A percentile compares a stretch with the other conserved stretches of the same genome.
phyloP scores from a whole-genome alignment of 108 stramenopile genomes.

The Seminavis robusta region DNA sequence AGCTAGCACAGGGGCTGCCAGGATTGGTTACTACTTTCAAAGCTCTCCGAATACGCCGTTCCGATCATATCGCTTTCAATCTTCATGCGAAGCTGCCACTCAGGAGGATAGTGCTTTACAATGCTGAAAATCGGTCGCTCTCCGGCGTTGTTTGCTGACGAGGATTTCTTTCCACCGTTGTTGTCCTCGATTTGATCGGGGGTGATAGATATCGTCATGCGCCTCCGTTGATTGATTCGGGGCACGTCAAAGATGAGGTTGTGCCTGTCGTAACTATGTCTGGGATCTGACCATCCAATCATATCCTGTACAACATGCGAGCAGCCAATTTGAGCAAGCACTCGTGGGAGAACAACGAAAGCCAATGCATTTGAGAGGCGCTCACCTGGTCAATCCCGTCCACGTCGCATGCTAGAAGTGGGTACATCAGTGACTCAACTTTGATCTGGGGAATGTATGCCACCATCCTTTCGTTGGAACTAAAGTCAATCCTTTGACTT shows the following conservation, averaged over 20 bases:
- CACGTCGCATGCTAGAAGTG: slow-evolving; percentile 61
- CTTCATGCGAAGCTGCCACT: no score
- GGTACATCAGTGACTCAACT: slow-evolving; percentile 45
- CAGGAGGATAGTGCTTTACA: slow-evolving; percentile 49
- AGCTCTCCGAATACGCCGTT: no score
- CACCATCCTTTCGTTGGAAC: slow-evolving; percentile 46
- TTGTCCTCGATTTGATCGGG: background rate
- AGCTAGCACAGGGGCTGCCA: no score
- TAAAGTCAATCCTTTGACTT: slow-evolving; percentile 68
- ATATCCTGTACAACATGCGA: no score
- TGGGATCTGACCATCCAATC: slow-evolving; percentile 64
- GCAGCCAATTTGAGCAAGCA: no score
- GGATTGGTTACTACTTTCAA: no score
- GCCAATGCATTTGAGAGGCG: no score
- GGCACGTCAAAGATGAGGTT: slow-evolving; percentile 77
- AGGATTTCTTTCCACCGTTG: background rate
- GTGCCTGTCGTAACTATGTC: slow-evolving; percentile 49
- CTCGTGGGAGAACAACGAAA: no score
- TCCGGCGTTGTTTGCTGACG: background rate
- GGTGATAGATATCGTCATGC: background rate
- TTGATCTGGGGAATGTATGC: slow-evolving; percentile 66
- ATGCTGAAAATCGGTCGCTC: slow-evolving; percentile 54
- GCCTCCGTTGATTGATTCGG: background rate
- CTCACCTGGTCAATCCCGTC: slow-evolving; percentile 63
- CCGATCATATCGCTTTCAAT: no score